These are phyloP conservation scores for Sarocladium kiliense DNA, from an alignment of 2,329 filamentous ascomycete species.

Conservation along the genomic window DNA sequence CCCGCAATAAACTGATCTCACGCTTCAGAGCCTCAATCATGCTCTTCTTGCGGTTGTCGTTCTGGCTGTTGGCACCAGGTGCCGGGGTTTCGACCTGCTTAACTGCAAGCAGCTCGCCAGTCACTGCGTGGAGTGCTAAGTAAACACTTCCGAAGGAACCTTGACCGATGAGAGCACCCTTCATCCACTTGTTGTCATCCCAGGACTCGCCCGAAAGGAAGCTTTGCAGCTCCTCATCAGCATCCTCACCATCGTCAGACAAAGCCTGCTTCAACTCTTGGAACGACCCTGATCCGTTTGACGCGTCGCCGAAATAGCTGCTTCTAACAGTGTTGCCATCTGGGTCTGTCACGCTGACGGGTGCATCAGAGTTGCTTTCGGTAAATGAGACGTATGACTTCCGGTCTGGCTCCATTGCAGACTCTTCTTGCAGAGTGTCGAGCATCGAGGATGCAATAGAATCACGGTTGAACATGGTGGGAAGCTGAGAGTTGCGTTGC, in stretches of 20 bases:
- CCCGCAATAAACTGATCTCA: conserved; percentile 89
- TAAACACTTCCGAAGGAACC: conserved; percentile 96
- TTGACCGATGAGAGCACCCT: conserved; percentile 93
- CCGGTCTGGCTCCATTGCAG: conserved; percentile 76
- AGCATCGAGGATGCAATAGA: conserved; percentile 86
- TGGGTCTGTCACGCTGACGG: conserved; percentile 71
- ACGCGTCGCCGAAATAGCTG: conserved; percentile 66
- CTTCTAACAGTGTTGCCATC: conserved; percentile 56
- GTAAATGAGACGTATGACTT: conserved; percentile 94
- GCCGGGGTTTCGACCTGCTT: conserved; percentile 94
- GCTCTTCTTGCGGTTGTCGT: conserved; percentile 87
- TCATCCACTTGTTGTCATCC: conserved; percentile 99
- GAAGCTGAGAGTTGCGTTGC: conserved; percentile 40
- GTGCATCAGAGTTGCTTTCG: conserved; percentile 67
- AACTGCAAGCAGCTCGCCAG: conserved; percentile 93
- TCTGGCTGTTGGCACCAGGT: conserved; percentile 70
- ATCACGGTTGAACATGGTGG: conserved; percentile 60
- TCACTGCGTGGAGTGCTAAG: conserved; percentile 89
- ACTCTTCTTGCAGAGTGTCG: conserved; percentile 88
- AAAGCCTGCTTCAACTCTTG: conserved; percentile 82
- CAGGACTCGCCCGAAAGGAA: conserved; percentile 91
- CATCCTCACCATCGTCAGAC: conserved; percentile 85
- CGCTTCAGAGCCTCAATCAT: conserved; percentile 98
- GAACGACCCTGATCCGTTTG: conserved; percentile 67
- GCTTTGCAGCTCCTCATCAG: conserved; percentile 81